A percentile compares a stretch with the other conserved stretches of the same genome.
These are phyloP conservation scores for Pluteus cervinus DNA, from an alignment of 768 basidiomycete genomes.

Conservation along the genomic window DNA sequence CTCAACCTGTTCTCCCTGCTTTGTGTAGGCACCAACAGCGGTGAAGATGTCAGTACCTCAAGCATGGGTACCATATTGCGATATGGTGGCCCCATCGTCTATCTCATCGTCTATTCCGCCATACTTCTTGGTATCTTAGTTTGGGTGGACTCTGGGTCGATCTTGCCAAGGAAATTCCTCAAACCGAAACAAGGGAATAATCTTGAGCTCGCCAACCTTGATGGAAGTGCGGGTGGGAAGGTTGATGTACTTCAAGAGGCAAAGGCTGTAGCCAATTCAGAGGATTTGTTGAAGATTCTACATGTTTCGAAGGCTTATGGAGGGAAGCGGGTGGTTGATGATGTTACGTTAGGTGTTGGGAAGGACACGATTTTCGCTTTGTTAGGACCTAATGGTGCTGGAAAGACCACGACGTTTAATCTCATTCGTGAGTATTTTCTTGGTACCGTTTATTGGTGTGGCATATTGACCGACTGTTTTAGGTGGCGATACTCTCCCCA, in stretches of 20 bases:
- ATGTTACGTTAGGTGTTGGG: constrained; percentile 64
- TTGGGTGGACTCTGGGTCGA: constrained; percentile 66
- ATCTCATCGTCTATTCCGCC: constrained; percentile 57
- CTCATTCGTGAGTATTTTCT: constrained; percentile 53
- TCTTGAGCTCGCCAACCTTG: no score
- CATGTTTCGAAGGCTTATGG: constrained; percentile 57
- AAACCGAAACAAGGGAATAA: no score
- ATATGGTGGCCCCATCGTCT: constrained; percentile 72
- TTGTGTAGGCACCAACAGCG: constrained; percentile 51
- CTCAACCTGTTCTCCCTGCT: constrained; percentile 73
- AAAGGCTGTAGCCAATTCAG: constrained; percentile 36
- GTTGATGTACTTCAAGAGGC: constrained; percentile 55
- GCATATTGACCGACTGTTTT: constrained; percentile 2
- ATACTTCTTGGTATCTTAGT: constrained; percentile 59
- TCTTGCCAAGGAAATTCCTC: constrained; percentile 30
- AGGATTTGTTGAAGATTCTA: constrained; percentile 57
- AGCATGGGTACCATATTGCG: constrained; percentile 49
- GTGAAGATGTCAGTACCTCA: constrained; percentile 35
- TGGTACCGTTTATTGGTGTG: neutral
- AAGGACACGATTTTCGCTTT: constrained; percentile 62
- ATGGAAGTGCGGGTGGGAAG: constrained; percentile 15
- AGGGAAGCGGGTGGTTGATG: constrained; percentile 56
- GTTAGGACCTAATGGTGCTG: constrained; percentile 79
- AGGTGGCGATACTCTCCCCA: constrained; percentile 68
- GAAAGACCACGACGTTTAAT: constrained; percentile 79